These are phyloP conservation scores for Cucurbita moschata DNA, from an alignment of 306 rosid genomes.

Conservation along the genomic window DNA sequence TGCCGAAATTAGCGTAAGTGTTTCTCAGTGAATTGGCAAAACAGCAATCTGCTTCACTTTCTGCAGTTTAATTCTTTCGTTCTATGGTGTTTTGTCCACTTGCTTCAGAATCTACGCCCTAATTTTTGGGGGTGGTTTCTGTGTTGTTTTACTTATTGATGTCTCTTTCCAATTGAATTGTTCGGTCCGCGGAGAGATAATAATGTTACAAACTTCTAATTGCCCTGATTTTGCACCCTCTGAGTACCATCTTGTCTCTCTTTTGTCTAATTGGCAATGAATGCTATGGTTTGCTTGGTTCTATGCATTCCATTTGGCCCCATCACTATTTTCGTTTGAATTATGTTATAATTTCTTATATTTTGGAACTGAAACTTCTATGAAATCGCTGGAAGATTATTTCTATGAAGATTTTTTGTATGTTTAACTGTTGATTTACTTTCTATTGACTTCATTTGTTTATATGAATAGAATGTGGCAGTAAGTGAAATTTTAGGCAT, in stretches of 20 bases:
- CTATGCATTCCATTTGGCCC: neutral
- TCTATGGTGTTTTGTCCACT: neutral
- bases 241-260: too few species aligned
- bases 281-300: neutral
- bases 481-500: neutral
- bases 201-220: too few species aligned
- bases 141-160: too few species aligned
- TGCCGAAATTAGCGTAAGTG: slow-evolving; percentile 24
- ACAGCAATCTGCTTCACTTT: neutral
- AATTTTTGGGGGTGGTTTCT: neutral
- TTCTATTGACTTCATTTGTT: neutral
- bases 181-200: too few species aligned
- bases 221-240: too few species aligned
- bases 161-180: too few species aligned
- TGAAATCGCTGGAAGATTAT: neutral
- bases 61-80: neutral
- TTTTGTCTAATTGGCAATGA: too few species aligned
- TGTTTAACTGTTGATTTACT: neutral
- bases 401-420: neutral
- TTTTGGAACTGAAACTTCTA: neutral
- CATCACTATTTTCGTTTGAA: neutral
- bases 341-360: neutral
- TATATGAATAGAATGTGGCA: neutral
- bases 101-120: neutral
- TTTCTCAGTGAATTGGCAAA: neutral